Conservation (phyloP, 139 green algal genomes). For the Chlamydomonas schloesseri region DNA sequence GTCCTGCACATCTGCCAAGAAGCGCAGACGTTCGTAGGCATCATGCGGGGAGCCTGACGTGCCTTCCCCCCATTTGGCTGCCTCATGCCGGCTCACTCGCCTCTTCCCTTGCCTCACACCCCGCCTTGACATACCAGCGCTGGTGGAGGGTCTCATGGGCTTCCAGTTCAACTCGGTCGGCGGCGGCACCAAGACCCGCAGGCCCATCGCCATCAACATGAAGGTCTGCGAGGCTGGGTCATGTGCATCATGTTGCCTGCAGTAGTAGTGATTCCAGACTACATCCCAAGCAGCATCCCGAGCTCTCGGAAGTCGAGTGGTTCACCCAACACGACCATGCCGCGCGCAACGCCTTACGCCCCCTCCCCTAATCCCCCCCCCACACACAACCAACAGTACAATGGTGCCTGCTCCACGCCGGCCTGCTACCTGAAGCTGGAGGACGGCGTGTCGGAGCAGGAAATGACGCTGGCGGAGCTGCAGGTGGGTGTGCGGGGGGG, state of each 20-base stretch:
- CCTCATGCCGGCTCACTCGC: too few relatives aligned
- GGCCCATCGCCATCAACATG: slow-evolving; percentile 97
- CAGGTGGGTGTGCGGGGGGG: slow-evolving; percentile 67
- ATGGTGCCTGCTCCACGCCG: slow-evolving; percentile 80
- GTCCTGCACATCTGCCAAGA: not conserved
- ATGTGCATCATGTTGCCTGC: too few relatives aligned
- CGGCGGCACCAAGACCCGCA: slow-evolving; percentile 95
- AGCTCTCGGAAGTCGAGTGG: too few relatives aligned
- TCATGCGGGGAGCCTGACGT: too few relatives aligned
- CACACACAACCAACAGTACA: slow-evolving; percentile 77
- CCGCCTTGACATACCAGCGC: slow-evolving; percentile 65
- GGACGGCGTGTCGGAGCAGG: slow-evolving; percentile 78
- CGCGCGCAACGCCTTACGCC: too few relatives aligned
- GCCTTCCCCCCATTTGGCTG: too few relatives aligned
- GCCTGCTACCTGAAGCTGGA: slow-evolving; percentile 92
- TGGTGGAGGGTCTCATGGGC: slow-evolving; percentile 97
- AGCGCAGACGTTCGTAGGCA: not conserved
- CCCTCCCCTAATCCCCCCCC: too few relatives aligned
- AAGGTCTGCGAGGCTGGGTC: slow-evolving; percentile 61
- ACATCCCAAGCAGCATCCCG: too few relatives aligned
- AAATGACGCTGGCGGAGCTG: slow-evolving; percentile 90
- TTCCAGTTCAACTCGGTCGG: slow-evolving; percentile 99
- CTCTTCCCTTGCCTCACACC: not conserved
- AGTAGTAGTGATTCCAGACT: too few relatives aligned
- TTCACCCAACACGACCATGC: too few relatives aligned